These are phyloP conservation scores for Apiospora marii DNA, from an alignment of 2,329 filamentous ascomycete species.

Conservation along the genomic window DNA sequence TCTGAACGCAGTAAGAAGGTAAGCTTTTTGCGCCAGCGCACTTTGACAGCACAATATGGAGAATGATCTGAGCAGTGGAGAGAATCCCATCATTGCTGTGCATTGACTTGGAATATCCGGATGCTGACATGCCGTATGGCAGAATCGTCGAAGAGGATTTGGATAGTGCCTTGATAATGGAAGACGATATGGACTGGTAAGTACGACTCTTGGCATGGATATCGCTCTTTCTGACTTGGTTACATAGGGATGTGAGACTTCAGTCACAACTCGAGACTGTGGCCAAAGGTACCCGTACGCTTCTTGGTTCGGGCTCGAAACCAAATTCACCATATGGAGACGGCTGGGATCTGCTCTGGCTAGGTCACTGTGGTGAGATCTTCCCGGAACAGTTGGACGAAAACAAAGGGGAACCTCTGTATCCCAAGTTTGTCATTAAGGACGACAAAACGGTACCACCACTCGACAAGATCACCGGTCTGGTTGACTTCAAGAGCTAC, in stretches of 20 bases:
- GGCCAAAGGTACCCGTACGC: conserved; percentile 42
- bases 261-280: conserved; percentile 43
- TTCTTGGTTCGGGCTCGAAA: conserved; percentile 26
- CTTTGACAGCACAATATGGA: not conserved
- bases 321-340: conserved; percentile 31
- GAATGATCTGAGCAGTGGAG: not conserved
- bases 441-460: conserved; percentile 30
- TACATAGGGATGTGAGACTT: conserved; percentile 43
- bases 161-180: conserved; percentile 47
- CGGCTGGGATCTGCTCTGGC: conserved; percentile 48
- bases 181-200: conserved; percentile 49
- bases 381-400: conserved; percentile 30
- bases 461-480: conserved; percentile 25
- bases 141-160: conserved; percentile 46
- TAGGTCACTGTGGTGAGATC: conserved; percentile 46
- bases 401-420: conserved; percentile 26
- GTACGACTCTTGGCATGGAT: not conserved
- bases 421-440: conserved; percentile 28
- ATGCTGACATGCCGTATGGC: not conserved
- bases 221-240: not conserved
- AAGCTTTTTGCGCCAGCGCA: conserved; percentile 2
- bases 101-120: not conserved
- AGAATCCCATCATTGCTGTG: not conserved
- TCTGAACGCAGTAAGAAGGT: conserved; percentile 47
- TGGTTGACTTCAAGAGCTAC: conserved; percentile 26